Conservation (phyloP, 2,329 filamentous ascomycete species). For the Curvularia sp. region DNA sequence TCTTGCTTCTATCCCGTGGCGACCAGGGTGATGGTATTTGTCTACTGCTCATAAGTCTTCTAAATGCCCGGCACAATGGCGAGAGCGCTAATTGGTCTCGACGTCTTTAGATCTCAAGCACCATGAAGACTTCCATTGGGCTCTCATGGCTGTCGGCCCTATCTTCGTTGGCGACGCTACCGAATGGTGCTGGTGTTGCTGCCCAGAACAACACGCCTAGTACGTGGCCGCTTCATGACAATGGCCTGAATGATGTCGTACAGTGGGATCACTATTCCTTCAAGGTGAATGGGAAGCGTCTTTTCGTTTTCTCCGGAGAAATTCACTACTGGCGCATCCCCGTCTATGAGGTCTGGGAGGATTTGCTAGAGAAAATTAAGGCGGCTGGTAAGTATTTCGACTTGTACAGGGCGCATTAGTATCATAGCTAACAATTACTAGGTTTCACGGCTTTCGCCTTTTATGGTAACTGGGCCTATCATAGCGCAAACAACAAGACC, state of each 20-base stretch:
- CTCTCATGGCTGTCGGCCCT: conserved; percentile 37
- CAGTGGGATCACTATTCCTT: conserved; percentile 65
- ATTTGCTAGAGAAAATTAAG: conserved; percentile 62
- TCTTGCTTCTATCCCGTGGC: conserved; percentile 21
- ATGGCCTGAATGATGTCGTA: conserved; percentile 58
- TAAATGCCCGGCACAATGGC: conserved; percentile 21
- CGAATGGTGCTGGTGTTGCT: conserved; percentile 23
- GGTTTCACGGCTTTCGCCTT: conserved; percentile 60
- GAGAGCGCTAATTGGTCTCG: conserved; percentile 28
- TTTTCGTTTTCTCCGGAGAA: conserved; percentile 63
- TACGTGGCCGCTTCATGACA: conserved; percentile 59
- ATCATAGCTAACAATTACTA: background rate
- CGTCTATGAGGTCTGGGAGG: conserved; percentile 60
- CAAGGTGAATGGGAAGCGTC: conserved; percentile 58
- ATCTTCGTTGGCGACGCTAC: conserved; percentile 24
- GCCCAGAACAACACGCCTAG: conserved; percentile 36
- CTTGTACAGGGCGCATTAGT: background rate
- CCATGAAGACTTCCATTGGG: conserved; percentile 30
- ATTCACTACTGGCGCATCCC: conserved; percentile 60
- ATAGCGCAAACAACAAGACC: conserved; percentile 55
- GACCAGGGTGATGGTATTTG: conserved; percentile 18
- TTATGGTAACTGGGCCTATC: conserved; percentile 60
- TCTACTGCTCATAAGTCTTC: conserved; percentile 20
- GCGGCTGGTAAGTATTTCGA: conserved; percentile 40
- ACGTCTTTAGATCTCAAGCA: conserved; percentile 20